These are phyloP conservation scores for Bruguiera sexangula DNA, from an alignment of 345 rosid species.

Conservation along the genomic window DNA sequence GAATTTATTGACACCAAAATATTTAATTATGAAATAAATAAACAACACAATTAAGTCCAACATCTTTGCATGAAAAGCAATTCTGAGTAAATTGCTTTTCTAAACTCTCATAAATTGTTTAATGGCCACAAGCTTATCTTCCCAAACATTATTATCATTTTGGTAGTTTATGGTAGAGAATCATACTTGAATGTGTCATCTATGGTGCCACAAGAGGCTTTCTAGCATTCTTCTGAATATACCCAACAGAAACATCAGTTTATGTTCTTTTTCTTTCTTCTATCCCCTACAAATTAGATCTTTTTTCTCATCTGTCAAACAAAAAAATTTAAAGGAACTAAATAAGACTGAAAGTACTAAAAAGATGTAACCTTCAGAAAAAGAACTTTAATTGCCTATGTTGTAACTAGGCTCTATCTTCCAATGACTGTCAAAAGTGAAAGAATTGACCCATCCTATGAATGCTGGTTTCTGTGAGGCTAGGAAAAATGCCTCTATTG, in stretches of 20 bases:
- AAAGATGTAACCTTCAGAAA: not conserved
- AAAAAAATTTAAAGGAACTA: too few species aligned
- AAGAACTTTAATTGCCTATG: not conserved
- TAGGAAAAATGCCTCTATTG: not conserved
- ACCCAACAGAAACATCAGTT: conserved; percentile 14
- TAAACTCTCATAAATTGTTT: not conserved
- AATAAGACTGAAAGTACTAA: too few species aligned
- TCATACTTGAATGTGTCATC: too few species aligned
- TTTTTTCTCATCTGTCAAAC: too few species aligned
- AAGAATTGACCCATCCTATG: not conserved
- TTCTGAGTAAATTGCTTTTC: not conserved
- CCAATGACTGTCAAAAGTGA: not conserved
- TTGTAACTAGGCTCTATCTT: not conserved
- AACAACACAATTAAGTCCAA: too few species aligned
- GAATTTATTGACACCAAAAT: too few species aligned
- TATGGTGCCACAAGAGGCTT: too few species aligned
- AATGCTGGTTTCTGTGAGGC: not conserved
- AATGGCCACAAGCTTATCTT: not conserved
- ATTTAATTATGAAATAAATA: too few species aligned
- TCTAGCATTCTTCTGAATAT: too few species aligned
- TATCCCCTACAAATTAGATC: not conserved
- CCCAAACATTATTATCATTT: not conserved
- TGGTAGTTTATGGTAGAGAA: too few species aligned
- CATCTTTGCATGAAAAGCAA: too few species aligned
- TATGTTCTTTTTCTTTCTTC: not conserved